Evolutionary conservation across 148 eudicot species (phyloP).

Genomic region (Amaranthus palmeri): DNA sequence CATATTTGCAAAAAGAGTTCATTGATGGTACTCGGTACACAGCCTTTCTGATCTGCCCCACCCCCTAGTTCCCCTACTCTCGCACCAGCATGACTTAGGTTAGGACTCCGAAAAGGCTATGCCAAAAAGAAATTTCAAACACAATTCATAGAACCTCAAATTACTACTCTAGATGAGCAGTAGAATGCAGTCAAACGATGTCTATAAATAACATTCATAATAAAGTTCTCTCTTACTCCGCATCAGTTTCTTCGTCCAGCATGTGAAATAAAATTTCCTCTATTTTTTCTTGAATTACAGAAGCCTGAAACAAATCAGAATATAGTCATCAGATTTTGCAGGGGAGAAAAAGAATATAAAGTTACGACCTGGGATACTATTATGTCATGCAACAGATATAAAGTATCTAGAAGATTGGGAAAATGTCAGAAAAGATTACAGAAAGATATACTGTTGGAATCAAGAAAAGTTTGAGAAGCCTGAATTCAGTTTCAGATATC

Average conservation of each 20-base stretch:
- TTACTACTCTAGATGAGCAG: slow-evolving; percentile 3
- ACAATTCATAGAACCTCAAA: background rate
- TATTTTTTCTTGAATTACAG: slow-evolving; percentile 73
- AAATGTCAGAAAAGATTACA: background rate
- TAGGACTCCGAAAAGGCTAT: background rate
- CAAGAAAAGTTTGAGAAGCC: background rate
- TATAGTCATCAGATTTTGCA: slow-evolving; percentile 10
- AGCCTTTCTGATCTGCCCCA: no score
- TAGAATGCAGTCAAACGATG: slow-evolving; percentile 3
- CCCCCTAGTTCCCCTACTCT: no score
- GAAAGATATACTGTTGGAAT: background rate
- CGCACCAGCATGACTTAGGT: background rate
- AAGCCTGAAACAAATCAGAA: slow-evolving; percentile 48
- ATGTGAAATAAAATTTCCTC: slow-evolving; percentile 86
- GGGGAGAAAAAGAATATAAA: slow-evolving; percentile 3
- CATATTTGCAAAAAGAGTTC: no score
- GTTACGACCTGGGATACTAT: background rate
- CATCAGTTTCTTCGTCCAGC: slow-evolving; percentile 97
- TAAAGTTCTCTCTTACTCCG: slow-evolving; percentile 52
- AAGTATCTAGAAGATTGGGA: background rate
- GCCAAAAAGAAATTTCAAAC: background rate
- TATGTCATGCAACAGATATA: background rate
- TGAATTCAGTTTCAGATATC: background rate
- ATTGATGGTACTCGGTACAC: no score
- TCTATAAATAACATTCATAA: slow-evolving; percentile 4